These are phyloP conservation scores for Cytospora schulzeri DNA, from an alignment of 2,329 filamentous ascomycete genomes.

Conservation along the genomic window DNA sequence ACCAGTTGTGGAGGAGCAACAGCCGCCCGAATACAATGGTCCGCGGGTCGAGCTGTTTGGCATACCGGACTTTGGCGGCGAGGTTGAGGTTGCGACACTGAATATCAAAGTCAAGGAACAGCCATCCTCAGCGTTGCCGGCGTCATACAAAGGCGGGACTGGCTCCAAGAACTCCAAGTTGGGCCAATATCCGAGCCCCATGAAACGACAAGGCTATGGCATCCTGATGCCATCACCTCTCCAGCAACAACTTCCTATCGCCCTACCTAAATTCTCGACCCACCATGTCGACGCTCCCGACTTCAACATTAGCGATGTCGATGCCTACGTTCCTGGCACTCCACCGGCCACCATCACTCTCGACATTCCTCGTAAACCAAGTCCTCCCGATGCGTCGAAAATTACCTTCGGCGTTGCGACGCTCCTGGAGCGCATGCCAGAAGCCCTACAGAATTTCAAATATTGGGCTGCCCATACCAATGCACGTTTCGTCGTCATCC, in stretches of 20 bases:
- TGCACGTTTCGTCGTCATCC: slow-evolving; percentile 26
- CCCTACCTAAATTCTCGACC: slow-evolving; percentile 20
- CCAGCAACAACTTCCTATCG: slow-evolving; percentile 26
- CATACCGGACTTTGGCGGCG: slow-evolving; percentile 19
- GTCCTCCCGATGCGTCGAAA: slow-evolving; percentile 24
- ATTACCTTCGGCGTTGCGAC: slow-evolving; percentile 29
- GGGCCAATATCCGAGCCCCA: not conserved
- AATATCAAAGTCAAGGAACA: slow-evolving; percentile 24
- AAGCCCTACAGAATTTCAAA: slow-evolving; percentile 24
- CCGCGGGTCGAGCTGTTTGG: slow-evolving; percentile 24
- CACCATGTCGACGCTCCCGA: slow-evolving; percentile 20
- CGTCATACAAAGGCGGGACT: slow-evolving; percentile 6
- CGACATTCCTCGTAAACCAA: slow-evolving; percentile 10
- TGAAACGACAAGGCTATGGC: slow-evolving; percentile 8
- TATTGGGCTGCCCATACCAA: slow-evolving; percentile 28
- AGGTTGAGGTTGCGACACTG: slow-evolving; percentile 21
- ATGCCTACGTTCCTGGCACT: slow-evolving; percentile 13
- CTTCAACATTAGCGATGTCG: slow-evolving; percentile 21
- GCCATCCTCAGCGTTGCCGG: not conserved
- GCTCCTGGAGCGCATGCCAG: slow-evolving; percentile 26
- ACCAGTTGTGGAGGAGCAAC: slow-evolving; percentile 4
- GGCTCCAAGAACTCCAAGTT: not conserved
- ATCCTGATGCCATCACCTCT: slow-evolving; percentile 14
- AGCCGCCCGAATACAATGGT: slow-evolving; percentile 12
- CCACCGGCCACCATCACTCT: slow-evolving; percentile 23